Evolutionary conservation across 208 protist genomes (phyloP), one percentile per base, ranked within the genome.

Genomic region (Phytomonas serpens): DNA sequence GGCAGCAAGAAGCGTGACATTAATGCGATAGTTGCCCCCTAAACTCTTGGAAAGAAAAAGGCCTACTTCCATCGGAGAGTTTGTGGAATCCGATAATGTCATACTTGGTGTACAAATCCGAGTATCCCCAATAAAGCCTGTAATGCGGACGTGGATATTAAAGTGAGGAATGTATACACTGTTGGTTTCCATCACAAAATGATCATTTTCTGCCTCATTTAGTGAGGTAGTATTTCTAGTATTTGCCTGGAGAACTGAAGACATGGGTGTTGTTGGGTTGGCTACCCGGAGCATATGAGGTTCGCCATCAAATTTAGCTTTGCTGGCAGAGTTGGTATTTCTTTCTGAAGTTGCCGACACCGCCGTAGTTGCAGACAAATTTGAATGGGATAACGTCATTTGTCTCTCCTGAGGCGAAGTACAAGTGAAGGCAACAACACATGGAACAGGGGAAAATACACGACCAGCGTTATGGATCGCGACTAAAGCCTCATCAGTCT

Each of bases 71-170:
- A 87, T 80, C 29, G 82, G 82, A 10, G 69, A 47, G 61, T 70
- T 79, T 7, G 69, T 61, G 16, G 77, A 77, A 38, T 78, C 37
- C 5, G 30, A 73, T n/a, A 69, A 75, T 5, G 64, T 69, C 77
- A 84, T 67, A 57, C 77, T 84, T 16, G 80, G 68, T 0, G 79
- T 75, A 67, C 80, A 86, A 68, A 80, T 81, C 27, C 76, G 76
- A 6, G 77, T 83, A 66, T 90, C 82, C 11, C 85, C 85, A 61
- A 90, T 80, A 61, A 90, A 90, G 70, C 81, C 85, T 33, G 87
- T 83, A 61, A 90, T 83, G 34, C 77, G 73, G 11, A 86, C 76
- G 37, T 76, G 76, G 52, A 84, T 31, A 68, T 76, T 80, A 61
- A 76, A 71, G 51, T 79, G 73, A 27, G 76, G 76, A 40, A 90